phyloP scores from a whole-genome alignment of 805 yeast genomes.

The Wickerhamomyces ciferrii region DNA sequence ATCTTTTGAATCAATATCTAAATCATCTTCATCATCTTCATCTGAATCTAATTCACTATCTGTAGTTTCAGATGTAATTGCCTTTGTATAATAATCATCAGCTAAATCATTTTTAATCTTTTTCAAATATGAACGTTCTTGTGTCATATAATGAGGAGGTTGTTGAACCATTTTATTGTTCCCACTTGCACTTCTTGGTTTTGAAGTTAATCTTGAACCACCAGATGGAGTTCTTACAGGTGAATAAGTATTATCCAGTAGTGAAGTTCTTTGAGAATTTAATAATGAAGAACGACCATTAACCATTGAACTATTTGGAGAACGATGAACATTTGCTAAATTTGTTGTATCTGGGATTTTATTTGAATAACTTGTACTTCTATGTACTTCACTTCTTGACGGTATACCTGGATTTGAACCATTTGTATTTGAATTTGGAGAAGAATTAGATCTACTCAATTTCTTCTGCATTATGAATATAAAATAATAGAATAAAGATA shows the following conservation, averaged over 20 bases:
- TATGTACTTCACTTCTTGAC: conserved; percentile 4
- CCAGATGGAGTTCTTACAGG: conserved; percentile 21
- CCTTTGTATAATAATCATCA: conserved; percentile 72
- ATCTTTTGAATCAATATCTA: conserved; percentile 14
- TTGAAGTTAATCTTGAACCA: conserved; percentile 9
- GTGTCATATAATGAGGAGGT: conserved; percentile 32
- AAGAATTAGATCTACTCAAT: conserved; percentile 11
- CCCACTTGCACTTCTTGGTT: conserved; percentile 15
- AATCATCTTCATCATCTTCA: conserved; percentile 26
- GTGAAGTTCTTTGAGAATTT: conserved; percentile 13
- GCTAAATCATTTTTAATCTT: conserved; percentile 54
- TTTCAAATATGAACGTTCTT: conserved; percentile 62
- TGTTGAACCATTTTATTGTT: conserved; percentile 18
- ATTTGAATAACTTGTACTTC: conserved; percentile 6
- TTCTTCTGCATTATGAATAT: conserved; percentile 4
- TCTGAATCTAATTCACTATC: conserved; percentile 25
- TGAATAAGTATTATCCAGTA: conserved; percentile 16
- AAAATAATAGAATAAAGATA: too few species aligned
- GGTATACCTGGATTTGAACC: conserved; percentile 1
- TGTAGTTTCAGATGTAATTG: conserved; percentile 41
- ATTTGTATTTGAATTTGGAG: conserved; percentile 7
- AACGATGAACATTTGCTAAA: conserved; percentile 5
- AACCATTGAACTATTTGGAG: conserved; percentile 10
- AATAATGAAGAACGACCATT: conserved; percentile 13
- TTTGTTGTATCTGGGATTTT: conserved; percentile 1